phyloP scores from a whole-genome alignment of 2,329 filamentous ascomycete species.

The Alternaria dauci region DNA sequence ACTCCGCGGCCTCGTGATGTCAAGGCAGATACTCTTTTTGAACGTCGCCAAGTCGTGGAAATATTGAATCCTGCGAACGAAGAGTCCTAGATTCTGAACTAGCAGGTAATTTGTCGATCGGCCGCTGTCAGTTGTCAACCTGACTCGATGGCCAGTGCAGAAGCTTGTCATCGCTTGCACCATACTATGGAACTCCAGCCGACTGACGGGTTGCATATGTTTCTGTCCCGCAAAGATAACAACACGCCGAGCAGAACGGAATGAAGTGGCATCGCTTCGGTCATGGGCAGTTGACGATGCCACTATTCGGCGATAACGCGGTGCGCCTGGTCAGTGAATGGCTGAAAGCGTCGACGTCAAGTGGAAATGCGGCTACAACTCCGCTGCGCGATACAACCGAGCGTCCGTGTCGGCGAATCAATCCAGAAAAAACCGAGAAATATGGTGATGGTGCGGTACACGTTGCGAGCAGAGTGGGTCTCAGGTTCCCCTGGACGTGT shows the following conservation, averaged over 20 bases:
- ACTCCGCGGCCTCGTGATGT: neutral
- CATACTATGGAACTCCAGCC: constrained; percentile 1
- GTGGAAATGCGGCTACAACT: constrained; percentile 16
- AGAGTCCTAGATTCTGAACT: constrained; percentile 2
- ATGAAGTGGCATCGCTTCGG: constrained; percentile 9
- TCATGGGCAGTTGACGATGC: constrained; percentile 5
- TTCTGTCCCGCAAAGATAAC: neutral
- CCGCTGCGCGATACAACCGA: constrained; percentile 13
- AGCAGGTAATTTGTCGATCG: constrained; percentile 5
- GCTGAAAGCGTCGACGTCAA: constrained; percentile 10
- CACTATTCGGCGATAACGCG: constrained; percentile 15
- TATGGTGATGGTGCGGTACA: constrained; percentile 35
- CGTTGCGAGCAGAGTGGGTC: constrained; percentile 30
- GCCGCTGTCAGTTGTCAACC: constrained; percentile 33
- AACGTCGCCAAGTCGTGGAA: neutral
- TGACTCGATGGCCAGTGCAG: constrained; percentile 23
- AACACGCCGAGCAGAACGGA: neutral
- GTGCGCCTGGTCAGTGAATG: constrained; percentile 15
- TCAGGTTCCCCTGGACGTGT: constrained; percentile 30
- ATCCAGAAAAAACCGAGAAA: constrained; percentile 17
- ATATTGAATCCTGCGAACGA: constrained; percentile 4
- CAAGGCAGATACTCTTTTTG: neutral
- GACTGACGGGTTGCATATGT: neutral
- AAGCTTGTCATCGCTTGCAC: constrained; percentile 6
- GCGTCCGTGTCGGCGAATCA: constrained; percentile 30